phyloP scores from a whole-genome alignment of 345 rosid species.

The Citrus sp. region DNA sequence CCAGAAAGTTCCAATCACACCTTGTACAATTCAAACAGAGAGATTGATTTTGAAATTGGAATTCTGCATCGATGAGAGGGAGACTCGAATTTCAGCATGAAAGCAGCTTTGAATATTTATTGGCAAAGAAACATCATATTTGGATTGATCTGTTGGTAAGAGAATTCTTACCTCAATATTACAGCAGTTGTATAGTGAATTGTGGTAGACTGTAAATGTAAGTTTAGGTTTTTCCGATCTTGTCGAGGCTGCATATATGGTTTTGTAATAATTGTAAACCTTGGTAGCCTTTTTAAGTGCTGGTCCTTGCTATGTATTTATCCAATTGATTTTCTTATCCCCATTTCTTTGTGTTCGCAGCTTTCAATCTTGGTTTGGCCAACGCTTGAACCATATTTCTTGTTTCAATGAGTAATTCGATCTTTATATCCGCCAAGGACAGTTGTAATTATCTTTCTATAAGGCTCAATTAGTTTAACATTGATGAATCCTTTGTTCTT shows the following conservation, averaged over 20 bases:
- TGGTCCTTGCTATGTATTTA: background rate
- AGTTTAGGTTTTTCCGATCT: background rate
- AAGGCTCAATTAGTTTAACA: background rate
- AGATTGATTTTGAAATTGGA: slow-evolving; percentile 2
- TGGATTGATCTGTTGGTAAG: background rate
- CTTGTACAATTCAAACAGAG: slow-evolving; percentile 27
- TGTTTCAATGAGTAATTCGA: background rate
- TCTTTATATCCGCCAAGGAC: background rate
- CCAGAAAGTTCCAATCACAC: background rate
- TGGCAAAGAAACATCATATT: background rate
- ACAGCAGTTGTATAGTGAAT: slow-evolving; percentile 27
- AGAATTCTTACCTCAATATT: slow-evolving; percentile 1
- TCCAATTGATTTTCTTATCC: background rate
- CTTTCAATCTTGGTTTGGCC: background rate
- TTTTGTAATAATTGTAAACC: background rate
- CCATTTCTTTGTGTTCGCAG: background rate
- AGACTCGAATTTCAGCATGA: background rate
- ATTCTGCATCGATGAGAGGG: background rate
- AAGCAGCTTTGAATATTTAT: background rate
- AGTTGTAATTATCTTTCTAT: background rate
- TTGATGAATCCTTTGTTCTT: background rate
- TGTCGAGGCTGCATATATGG: background rate
- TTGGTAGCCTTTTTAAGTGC: background rate
- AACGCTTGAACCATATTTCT: background rate
- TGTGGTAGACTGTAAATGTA: slow-evolving; percentile 29